Base-by-base conservation (phyloP, 1,284 basidiomycete species). In the Tilletia horrida region DNA sequence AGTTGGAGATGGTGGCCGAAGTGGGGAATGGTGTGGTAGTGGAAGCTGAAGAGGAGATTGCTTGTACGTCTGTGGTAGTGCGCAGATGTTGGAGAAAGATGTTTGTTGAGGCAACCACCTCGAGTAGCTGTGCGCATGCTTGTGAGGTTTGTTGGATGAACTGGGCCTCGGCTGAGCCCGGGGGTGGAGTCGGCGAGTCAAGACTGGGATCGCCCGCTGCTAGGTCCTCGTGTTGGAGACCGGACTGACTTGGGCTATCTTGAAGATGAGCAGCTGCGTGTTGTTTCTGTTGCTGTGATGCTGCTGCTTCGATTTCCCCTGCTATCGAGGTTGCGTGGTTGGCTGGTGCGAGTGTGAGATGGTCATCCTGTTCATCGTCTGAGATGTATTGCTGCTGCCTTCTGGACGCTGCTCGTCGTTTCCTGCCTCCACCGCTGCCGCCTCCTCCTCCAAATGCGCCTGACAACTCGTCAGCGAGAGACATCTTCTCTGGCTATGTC, bases 101-200 rank as follows among this genome's bases (percentile, higher is more conserved):
- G 4, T 59, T 29, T 9, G 55, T 59, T 13, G 55, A 59, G 55
- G 29, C 16, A 27, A 59, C 25, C 4, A 59, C 55, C 27, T 59
- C 55, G 9, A 29, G 18, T 16, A 59, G 29, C 1, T 25, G 27
- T 35, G 55, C 11, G 31, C 55, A 59, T 9, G 55, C 35, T 7
- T 59, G 27, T 18, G 27, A 25, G 29, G 55, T 40, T 4, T 25
- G 27, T 13, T 13, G 18, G 7, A n/a, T 16, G 55, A 59, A 29
- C 29, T 59, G 13, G 16, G 55, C 55, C 27, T 59, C 55, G 6
- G 55, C 55, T 35, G 55, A 59, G 55, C 55, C 55, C 35, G 55
- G 55, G 27, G 14, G 55, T n/a, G 8, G 55, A 27, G 55, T 59
- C 29, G 55, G 31, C 23, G 55, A 59, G 55, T 40, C 35, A 11